Percentiles rank a stretch among this genome's conserved stretches.
Conservation (phyloP, 257 asterid genomes). For the Phtheirospermum japonicum region DNA sequence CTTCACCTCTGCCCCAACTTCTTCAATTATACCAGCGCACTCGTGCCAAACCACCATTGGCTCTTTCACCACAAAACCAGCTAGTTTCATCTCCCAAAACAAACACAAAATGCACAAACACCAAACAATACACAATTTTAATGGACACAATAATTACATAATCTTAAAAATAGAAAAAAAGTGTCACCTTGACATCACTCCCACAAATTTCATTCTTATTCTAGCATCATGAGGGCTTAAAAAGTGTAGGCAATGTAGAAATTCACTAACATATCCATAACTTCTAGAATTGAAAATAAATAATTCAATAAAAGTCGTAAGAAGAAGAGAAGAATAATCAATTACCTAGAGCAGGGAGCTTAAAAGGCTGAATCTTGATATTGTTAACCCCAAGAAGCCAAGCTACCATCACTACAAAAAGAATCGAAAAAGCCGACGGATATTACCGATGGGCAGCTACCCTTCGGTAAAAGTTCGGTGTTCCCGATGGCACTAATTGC, state of each 20-base stretch:
- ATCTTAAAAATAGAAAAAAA: background rate
- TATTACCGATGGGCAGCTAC: too few relatives aligned
- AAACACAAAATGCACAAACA: background rate
- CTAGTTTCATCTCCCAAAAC: constrained; percentile 71
- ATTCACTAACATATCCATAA: background rate
- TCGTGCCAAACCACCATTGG: constrained; percentile 98
- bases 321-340: too few relatives aligned
- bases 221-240: constrained; percentile 83
- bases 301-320: constrained; percentile 41
- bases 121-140: background rate
- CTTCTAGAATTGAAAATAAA: background rate
- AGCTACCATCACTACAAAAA: too few relatives aligned
- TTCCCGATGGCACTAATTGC: too few relatives aligned
- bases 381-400: too few relatives aligned
- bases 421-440: too few relatives aligned
- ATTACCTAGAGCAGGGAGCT: too few relatives aligned
- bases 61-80: constrained; percentile 72
- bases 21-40: constrained; percentile 86
- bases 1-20: too few relatives aligned
- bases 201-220: constrained; percentile 92
- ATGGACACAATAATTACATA: background rate
- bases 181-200: constrained; percentile 87
- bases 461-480: too few relatives aligned
- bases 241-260: background rate
- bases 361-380: too few relatives aligned